Conservation (phyloP, 306 rosid genomes). For the Dryas octopetala region DNA sequence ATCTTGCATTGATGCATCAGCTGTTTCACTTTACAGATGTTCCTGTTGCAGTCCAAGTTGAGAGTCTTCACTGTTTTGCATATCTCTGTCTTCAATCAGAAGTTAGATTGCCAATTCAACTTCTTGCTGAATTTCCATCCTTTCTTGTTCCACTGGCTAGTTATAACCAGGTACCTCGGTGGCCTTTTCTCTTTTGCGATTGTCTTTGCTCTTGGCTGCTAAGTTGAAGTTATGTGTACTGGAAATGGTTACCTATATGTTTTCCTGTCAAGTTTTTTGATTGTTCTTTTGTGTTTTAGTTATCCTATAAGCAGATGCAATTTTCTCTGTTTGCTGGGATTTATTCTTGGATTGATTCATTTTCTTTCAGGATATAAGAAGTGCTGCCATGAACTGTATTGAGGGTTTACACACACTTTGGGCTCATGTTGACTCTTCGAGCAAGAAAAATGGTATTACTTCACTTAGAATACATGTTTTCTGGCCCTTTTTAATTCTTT, state of each 20-base stretch:
- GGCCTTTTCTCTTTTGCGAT: neutral
- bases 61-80: constrained; percentile 74
- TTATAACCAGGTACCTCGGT: constrained; percentile 51
- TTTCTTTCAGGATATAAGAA: constrained; percentile 56
- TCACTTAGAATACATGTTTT: constrained; percentile 14
- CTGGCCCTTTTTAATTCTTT: neutral
- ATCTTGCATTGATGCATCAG: constrained; percentile 13
- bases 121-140: constrained; percentile 72
- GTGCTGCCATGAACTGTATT: constrained; percentile 72
- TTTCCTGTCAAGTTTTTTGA: neutral
- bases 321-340: constrained; percentile 16
- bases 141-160: constrained; percentile 76
- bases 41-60: constrained; percentile 75
- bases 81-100: constrained; percentile 62
- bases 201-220: constrained; percentile 14
- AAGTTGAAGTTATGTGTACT: constrained; percentile 4
- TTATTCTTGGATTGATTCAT: neutral
- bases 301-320: constrained; percentile 6
- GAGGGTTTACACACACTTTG: constrained; percentile 56
- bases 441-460: constrained; percentile 79
- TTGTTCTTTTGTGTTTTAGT: constrained; percentile 6
- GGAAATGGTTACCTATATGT: constrained; percentile 12
- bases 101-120: constrained; percentile 54
- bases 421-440: constrained; percentile 55
- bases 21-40: constrained; percentile 51